A percentile compares a stretch with the other conserved stretches of the same genome.
Evolutionary conservation across 2,329 filamentous ascomycete genomes (phyloP).

Genomic region (Dryadomyces quercivorus): DNA sequence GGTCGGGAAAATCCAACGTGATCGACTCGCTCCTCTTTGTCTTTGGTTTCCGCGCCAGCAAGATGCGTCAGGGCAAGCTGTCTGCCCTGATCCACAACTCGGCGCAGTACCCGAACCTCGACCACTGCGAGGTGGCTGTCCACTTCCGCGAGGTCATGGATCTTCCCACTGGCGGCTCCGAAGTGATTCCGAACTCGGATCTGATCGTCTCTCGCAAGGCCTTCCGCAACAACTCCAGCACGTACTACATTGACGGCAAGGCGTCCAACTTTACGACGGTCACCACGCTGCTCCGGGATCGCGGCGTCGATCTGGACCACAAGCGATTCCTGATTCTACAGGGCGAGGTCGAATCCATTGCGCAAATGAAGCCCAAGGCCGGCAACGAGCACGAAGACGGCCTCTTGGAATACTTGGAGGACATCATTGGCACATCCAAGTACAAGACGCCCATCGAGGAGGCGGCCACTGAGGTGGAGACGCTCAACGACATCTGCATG

Average conservation of each 20-base stretch:
- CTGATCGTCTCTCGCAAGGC: constrained; percentile 82
- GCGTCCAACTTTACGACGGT: constrained; percentile 88
- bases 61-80: constrained; percentile 98
- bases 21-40: constrained; percentile 97
- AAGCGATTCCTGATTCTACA: constrained; percentile 96
- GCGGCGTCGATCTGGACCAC: constrained; percentile 91
- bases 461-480: constrained; percentile 78
- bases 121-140: constrained; percentile 90
- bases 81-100: constrained; percentile 98
- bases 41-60: constrained; percentile 97
- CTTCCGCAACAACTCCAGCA: constrained; percentile 97
- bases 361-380: constrained; percentile 98
- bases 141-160: constrained; percentile 96
- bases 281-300: constrained; percentile 72
- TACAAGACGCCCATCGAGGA: constrained; percentile 98
- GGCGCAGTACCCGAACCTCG: constrained; percentile 69
- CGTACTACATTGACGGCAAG: constrained; percentile 90
- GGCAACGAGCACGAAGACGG: constrained; percentile 92
- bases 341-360: constrained; percentile 96
- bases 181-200: constrained; percentile 71
- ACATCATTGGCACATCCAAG: constrained; percentile 97
- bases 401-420: constrained; percentile 89
- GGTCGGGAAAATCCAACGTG: constrained; percentile 96
- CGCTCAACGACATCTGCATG: constrained; percentile 83
- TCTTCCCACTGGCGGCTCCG: constrained; percentile 59